A percentile compares a stretch with the other conserved stretches of the same genome.
Conservation (phyloP, 2,329 filamentous ascomycete species). For the Fusarium pilosicola region DNA sequence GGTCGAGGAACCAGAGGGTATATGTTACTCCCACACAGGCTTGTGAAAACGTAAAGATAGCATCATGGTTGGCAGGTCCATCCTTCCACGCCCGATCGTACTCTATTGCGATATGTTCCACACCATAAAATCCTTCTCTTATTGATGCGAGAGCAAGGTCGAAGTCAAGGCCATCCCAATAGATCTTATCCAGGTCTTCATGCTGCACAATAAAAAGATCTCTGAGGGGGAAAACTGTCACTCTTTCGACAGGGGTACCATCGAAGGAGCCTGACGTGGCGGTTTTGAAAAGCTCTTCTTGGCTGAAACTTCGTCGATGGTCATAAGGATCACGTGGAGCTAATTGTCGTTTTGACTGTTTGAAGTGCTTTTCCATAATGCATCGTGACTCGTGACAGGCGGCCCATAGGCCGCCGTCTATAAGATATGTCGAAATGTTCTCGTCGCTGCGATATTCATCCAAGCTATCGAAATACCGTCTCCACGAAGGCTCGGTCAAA, state of each 20-base stretch:
- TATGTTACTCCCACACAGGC: background rate
- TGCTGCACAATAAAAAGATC: background rate
- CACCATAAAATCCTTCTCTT: background rate
- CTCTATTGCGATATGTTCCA: background rate
- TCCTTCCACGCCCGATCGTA: background rate
- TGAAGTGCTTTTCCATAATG: background rate
- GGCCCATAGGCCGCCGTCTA: background rate
- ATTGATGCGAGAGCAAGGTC: fast-evolving
- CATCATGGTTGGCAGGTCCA: fast-evolving
- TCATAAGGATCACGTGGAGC: fast-evolving
- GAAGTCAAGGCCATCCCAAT: background rate
- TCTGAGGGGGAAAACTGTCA: background rate
- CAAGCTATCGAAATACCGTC: background rate
- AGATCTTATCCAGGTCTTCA: background rate
- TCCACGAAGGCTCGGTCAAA: background rate
- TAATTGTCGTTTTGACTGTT: background rate
- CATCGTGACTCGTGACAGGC: background rate
- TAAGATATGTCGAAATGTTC: background rate
- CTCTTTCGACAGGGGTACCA: background rate
- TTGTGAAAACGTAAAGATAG: background rate
- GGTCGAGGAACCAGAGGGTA: background rate
- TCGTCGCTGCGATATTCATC: background rate
- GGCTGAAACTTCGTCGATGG: background rate
- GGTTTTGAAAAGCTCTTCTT: background rate
- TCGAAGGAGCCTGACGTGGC: background rate